Evolutionary conservation across 176 grass and related monocot species (phyloP).

Genomic region (Tillandsia leiboldiana): DNA sequence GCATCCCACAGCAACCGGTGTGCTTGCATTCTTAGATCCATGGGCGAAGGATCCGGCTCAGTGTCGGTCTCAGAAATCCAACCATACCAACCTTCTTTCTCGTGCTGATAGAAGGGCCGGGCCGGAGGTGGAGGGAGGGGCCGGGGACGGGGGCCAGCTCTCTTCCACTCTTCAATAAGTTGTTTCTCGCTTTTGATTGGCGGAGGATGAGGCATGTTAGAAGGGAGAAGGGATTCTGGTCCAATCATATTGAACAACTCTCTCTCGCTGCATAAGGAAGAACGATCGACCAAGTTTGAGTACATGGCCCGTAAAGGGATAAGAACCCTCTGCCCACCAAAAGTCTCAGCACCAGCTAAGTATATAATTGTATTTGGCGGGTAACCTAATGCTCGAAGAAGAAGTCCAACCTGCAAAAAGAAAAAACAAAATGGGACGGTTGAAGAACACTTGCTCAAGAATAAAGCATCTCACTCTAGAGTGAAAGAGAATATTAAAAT

Average conservation of each 20-base stretch:
- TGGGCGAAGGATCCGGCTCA: slow-evolving; percentile 51
- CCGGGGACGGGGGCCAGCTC: slow-evolving; percentile 68
- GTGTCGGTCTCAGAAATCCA: slow-evolving; percentile 79
- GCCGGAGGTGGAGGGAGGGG: slow-evolving; percentile 85
- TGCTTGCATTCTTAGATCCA: slow-evolving; percentile 61
- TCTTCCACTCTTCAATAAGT: slow-evolving; percentile 88
- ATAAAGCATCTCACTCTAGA: background rate
- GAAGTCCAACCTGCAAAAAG: slow-evolving; percentile 65
- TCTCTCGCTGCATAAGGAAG: slow-evolving; percentile 58
- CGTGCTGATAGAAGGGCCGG: slow-evolving; percentile 85
- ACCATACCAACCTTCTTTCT: slow-evolving; percentile 98
- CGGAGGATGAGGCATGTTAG: slow-evolving; percentile 42
- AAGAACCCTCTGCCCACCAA: slow-evolving; percentile 84
- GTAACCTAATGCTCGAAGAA: slow-evolving; percentile 89
- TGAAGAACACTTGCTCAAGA: background rate
- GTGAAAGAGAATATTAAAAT: background rate
- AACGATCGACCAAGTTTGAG: slow-evolving; percentile 73
- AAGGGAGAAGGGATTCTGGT: slow-evolving; percentile 58
- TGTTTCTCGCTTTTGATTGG: slow-evolving; percentile 56
- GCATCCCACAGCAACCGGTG: slow-evolving; percentile 91
- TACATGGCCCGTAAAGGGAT: slow-evolving; percentile 89
- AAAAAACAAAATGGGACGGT: slow-evolving; percentile 4
- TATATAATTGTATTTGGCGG: slow-evolving; percentile 83
- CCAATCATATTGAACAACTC: slow-evolving; percentile 68
- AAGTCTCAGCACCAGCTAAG: slow-evolving; percentile 86